Base-by-base conservation (phyloP, 345 rosid species). In the Citrus medica region DNA sequence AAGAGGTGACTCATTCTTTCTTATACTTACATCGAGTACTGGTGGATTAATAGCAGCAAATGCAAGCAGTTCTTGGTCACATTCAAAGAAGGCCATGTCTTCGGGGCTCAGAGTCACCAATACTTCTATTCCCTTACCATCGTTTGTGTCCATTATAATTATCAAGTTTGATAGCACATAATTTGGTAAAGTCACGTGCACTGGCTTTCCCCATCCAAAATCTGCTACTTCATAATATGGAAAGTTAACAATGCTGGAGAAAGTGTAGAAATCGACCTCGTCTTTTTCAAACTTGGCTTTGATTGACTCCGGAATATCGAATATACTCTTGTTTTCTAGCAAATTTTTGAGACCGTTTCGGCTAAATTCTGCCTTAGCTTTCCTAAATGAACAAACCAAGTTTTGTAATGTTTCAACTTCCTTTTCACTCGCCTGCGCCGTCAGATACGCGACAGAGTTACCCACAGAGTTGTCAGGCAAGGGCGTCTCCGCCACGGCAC, bases 181-280 rank as follows among this genome's bases (percentile, higher is more conserved):
- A 78, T 32, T 71, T n/a, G 84, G 81, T 40, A 76, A 7, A n/a
- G 65, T 81, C 0, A 78, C 67, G 85, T 87, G 84, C 14, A 66
- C 76, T 73, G 85, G 84, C 64, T 86, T 84, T 3, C 87, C 85
- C 84, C 81, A 84, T 48, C 87, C 87, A 66, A 86, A 84, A 82
- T 86, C 84, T 1, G 76, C 67, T 6, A 51, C 22, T 51, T 84
- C 82, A 5, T 84, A 84, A 0, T 80, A 25, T 62, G 80, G 82
- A 14, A 78, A 82, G 3, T 76, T 69, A 65, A 51, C 56, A 51
- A 16, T 51, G 21, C 56, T 51, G 19, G 83, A 35, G 22, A 65
- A 59, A 21, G 74, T 79, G 59, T 82, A 83, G 63, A 86, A 79
- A 61, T 81, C 79, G 33, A 48, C 62, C 2, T 64, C 82, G 7